phyloP scores from a whole-genome alignment of 2,329 filamentous ascomycete genomes.

The Colletotrichum somersetense region DNA sequence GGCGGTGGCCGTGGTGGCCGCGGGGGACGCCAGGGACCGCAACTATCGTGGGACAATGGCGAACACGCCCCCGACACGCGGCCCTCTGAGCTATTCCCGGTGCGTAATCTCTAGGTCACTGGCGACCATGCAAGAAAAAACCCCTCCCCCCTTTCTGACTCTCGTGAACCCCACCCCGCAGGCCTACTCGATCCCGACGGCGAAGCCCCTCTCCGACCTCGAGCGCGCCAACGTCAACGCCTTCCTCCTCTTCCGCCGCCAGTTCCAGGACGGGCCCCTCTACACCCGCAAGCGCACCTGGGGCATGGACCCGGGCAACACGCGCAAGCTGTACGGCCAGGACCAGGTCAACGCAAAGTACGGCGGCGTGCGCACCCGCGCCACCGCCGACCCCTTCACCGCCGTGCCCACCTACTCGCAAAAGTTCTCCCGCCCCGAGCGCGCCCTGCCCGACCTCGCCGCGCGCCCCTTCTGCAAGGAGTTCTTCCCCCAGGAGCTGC shows the following conservation, averaged over 20 bases:
- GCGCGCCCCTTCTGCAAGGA: constrained; percentile 63
- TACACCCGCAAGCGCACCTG: constrained; percentile 64
- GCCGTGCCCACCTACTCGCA: constrained; percentile 70
- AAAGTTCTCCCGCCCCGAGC: constrained; percentile 64
- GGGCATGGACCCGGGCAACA: constrained; percentile 53
- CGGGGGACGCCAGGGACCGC: constrained; percentile 61
- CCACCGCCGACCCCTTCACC: constrained; percentile 69
- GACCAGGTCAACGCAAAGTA: constrained; percentile 70
- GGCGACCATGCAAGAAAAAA: rapidly evolving
- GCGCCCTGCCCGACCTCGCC: constrained; percentile 67
- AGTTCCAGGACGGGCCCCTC: constrained; percentile 66
- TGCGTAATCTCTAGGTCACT: constrained; percentile 48
- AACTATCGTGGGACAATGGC: constrained; percentile 65
- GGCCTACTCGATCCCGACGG: constrained; percentile 64
- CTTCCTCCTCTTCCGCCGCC: constrained; percentile 68
- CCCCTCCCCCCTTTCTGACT: not conserved
- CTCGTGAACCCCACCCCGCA: constrained; percentile 43
- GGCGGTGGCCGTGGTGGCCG: constrained; percentile 65
- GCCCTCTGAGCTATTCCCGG: constrained; percentile 71
- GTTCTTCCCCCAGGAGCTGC: constrained; percentile 69
- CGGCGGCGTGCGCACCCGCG: constrained; percentile 63
- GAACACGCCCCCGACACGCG: constrained; percentile 65
- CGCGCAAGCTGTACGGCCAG: constrained; percentile 64
- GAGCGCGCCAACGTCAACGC: constrained; percentile 63
- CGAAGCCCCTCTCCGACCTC: constrained; percentile 56